A percentile compares a stretch with the other conserved stretches of the same genome.
These are phyloP conservation scores for Phytopythium ostracodes DNA, from an alignment of 352 stramenopile species.

Conservation along the genomic window DNA sequence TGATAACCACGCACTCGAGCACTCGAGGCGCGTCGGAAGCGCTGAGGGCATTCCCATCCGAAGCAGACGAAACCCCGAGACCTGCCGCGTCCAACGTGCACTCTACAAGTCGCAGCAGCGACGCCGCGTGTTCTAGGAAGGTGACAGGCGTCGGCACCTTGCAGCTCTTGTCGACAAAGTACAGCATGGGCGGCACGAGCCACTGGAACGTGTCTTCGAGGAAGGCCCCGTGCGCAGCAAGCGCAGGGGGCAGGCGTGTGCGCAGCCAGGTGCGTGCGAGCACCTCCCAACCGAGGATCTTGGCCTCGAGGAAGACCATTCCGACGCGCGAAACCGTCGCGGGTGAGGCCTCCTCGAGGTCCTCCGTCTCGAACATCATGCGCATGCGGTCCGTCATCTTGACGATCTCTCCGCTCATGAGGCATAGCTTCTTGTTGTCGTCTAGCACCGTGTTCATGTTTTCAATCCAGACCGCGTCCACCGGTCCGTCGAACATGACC, in stretches of 20 bases:
- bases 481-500: slow-evolving; percentile 92
- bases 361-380: slow-evolving; percentile 96
- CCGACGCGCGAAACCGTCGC: slow-evolving; percentile 91
- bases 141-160: slow-evolving; percentile 83
- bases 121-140: slow-evolving; percentile 89
- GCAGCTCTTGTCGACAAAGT: slow-evolving; percentile 91
- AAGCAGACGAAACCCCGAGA: slow-evolving; percentile 24
- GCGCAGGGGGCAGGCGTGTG: slow-evolving; percentile 36
- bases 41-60: background rate
- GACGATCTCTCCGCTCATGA: slow-evolving; percentile 94
- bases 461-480: slow-evolving; percentile 94
- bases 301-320: slow-evolving; percentile 92
- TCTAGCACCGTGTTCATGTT: slow-evolving; percentile 96
- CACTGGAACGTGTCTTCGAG: slow-evolving; percentile 85
- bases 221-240: slow-evolving; percentile 32
- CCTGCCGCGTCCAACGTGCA: slow-evolving; percentile 69
- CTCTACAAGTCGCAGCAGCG: slow-evolving; percentile 75
- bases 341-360: slow-evolving; percentile 84
- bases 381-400: slow-evolving; percentile 93
- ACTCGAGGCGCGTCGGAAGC: slow-evolving; percentile 53
- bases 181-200: slow-evolving; percentile 88
- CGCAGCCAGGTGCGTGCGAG: slow-evolving; percentile 85
- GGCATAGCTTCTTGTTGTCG: slow-evolving; percentile 93
- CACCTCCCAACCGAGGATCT: slow-evolving; percentile 89
- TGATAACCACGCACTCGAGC: slow-evolving; percentile 87